Evolutionary conservation across 1,284 basidiomycete species (phyloP), one percentile per base, ranked within the genome.

Genomic region (Macrocystidia cucumis): DNA sequence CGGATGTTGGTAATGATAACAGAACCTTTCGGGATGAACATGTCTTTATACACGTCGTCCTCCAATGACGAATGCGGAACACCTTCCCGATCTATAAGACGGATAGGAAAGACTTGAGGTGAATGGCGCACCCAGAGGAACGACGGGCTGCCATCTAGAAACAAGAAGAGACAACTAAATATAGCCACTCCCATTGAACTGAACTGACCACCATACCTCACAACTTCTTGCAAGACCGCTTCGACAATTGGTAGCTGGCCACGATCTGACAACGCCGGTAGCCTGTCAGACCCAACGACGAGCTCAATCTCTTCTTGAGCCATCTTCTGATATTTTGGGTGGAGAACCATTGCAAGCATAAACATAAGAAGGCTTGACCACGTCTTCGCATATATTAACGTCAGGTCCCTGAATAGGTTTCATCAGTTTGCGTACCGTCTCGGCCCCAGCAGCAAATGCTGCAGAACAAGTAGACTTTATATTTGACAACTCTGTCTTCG

Each of bases 1-100:
- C n/a, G n/a, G n/a, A 14, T 32, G 19, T 44, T 44, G 2, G 32
- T 35, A 13, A 44, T 35, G 6, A 44, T 25, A 9, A 38, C 29
- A 26, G 39, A 28, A 3, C 29, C 32, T 31, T 41, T 41, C 16
- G 42, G 42, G 12, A 44, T 44, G 19, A 38, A 38, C 42, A 44
- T 44, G 11, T 39, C 41, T 2, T 34, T 37, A 21, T 41, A 41
- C 5, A 37, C 22, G 16, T 43, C 34, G 27, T 40, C 42, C 21
- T 37, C 35, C 19, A 46, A 42, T 12, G 39, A 34, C n/a, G 9
- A 13, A 29, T 41, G 42, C 19, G 42, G 42, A 9, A 41, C 24
- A 21, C 41, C 41, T 42, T 11, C 14, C 12, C 11, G 30, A 17
- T 21, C n/a, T 24, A 16, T 33, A 24, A 36, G 25, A 27, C 32